Percentiles rank a stretch among this genome's conserved stretches.
Conservation (phyloP, 1,284 basidiomycete genomes). For the Sanghuangporus baumii region DNA sequence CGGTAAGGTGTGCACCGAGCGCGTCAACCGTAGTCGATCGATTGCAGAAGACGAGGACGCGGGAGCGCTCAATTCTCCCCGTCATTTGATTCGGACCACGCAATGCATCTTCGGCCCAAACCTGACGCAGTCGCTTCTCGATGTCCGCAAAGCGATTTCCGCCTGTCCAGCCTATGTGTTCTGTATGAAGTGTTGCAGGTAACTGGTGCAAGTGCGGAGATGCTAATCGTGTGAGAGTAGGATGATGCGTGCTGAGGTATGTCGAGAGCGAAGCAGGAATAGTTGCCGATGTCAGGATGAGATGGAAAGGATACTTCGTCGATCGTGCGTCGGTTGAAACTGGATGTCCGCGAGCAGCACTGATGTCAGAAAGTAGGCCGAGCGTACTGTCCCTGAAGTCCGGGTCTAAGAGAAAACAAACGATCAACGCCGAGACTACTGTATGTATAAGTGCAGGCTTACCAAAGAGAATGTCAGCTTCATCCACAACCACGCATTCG, state of each 20-base stretch:
- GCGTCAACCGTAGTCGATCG: conserved; percentile 60
- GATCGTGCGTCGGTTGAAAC: conserved; percentile 26
- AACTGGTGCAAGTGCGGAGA: conserved; percentile 78
- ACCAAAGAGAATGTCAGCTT: conserved; percentile 89
- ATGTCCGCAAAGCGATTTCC: conserved; percentile 78
- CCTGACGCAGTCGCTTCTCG: conserved; percentile 61
- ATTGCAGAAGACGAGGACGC: conserved; percentile 81
- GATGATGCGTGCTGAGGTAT: conserved; percentile 60
- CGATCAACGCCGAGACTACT: neutral
- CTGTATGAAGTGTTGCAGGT: conserved; percentile 61
- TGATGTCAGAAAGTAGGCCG: conserved; percentile 61
- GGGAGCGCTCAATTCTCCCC: conserved; percentile 34
- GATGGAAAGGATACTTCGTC: conserved; percentile 63
- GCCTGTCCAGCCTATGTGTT: conserved; percentile 71
- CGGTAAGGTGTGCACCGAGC: conserved; percentile 49
- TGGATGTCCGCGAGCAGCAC: conserved; percentile 50
- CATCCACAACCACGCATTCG: conserved; percentile 85
- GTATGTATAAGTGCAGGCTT: conserved; percentile 20
- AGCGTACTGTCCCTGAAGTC: conserved; percentile 75
- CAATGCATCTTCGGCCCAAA: conserved; percentile 69
- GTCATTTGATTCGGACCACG: conserved; percentile 7
- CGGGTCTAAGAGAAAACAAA: conserved; percentile 43
- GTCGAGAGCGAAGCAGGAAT: conserved; percentile 71
- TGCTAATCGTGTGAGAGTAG: conserved; percentile 57
- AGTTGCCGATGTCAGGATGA: conserved; percentile 83